A percentile compares a stretch with the other conserved stretches of the same genome.
These are phyloP conservation scores for Dalbergia cultrata DNA, from an alignment of 306 rosid genomes.

Conservation along the genomic window DNA sequence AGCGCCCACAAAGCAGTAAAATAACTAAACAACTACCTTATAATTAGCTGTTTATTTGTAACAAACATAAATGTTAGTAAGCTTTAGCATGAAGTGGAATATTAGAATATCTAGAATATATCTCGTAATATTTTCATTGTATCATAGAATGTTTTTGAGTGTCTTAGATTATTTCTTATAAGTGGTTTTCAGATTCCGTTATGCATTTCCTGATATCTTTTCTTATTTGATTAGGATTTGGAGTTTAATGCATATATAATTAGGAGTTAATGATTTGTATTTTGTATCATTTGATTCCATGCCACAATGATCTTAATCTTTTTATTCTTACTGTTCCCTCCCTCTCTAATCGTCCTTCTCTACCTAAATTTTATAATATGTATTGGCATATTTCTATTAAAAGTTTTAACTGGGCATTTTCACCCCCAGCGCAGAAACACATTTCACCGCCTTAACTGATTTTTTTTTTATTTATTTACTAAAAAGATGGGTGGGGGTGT, in stretches of 20 bases:
- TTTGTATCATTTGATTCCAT: not conserved
- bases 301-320: not conserved
- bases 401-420: no score
- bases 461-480: not conserved
- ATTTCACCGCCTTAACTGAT: not conserved
- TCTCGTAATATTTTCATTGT: not conserved
- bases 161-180: not conserved
- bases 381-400: no score
- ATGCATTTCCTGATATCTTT: not conserved
- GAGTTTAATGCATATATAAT: not conserved
- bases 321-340: not conserved
- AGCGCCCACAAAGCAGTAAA: conserved; percentile 7
- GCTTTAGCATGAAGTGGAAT: not conserved
- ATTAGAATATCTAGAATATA: not conserved
- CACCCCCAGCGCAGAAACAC: no score
- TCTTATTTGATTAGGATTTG: not conserved
- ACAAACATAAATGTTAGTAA: not conserved
- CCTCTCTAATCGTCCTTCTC: not conserved
- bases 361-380: no score
- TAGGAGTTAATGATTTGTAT: not conserved
- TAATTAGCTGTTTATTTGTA: not conserved
- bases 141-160: not conserved
- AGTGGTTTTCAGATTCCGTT: not conserved
- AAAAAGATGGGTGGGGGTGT: no score
- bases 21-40: conserved; percentile 23